Percentiles rank a stretch among this genome's conserved stretches.
Conservation (phyloP, 2,329 filamentous ascomycete species). For the Rhynchosporium graminicola region DNA sequence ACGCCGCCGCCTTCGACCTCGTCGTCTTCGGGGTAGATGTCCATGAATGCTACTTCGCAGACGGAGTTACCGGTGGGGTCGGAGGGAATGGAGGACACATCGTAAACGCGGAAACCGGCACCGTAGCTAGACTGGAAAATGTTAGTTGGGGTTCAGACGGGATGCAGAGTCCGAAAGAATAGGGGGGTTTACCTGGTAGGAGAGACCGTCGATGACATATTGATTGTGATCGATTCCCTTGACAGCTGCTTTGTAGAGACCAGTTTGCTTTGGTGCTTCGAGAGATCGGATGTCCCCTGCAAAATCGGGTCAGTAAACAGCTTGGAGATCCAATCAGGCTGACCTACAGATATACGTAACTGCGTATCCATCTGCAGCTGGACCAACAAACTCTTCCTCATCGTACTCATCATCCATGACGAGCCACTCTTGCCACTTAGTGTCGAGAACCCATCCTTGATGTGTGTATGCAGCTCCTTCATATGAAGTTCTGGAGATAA, state of each 20-base stretch:
- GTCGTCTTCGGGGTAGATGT: constrained; percentile 36
- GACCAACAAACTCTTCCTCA: constrained; percentile 46
- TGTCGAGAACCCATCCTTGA: constrained; percentile 45
- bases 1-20: constrained; percentile 38
- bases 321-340: too few relatives aligned
- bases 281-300: constrained; percentile 44
- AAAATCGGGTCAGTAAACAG: background rate
- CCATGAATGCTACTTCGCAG: constrained; percentile 44
- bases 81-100: constrained; percentile 43
- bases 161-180: background rate
- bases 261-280: constrained; percentile 45
- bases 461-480: constrained; percentile 53
- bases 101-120: constrained; percentile 45
- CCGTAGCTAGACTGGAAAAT: constrained; percentile 46
- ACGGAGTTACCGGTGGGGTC: constrained; percentile 41
- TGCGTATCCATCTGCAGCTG: constrained; percentile 47
- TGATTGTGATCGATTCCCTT: constrained; percentile 50
- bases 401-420: constrained; percentile 40
- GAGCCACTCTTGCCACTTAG: constrained; percentile 20
- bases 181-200: constrained; percentile 1
- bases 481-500: constrained; percentile 51
- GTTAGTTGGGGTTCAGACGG: background rate
- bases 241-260: constrained; percentile 44
- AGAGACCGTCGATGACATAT: constrained; percentile 45
- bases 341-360: constrained; percentile 52